These are phyloP conservation scores for Schizothecium vesticola DNA, from an alignment of 495 filamentous ascomycete species.

Conservation along the genomic window DNA sequence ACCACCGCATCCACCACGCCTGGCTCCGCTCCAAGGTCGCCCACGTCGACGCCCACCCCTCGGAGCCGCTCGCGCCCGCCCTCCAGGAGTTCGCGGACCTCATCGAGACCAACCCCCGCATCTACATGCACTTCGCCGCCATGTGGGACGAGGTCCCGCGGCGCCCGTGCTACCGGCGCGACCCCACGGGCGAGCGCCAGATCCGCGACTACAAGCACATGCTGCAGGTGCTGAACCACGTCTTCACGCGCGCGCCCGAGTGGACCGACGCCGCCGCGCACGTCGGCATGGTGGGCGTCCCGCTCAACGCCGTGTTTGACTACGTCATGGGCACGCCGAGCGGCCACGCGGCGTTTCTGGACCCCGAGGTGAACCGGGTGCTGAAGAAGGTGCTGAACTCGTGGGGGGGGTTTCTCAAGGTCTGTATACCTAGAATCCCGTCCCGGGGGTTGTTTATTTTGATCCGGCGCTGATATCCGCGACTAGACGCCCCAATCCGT, in stretches of 20 bases:
- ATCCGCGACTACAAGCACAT: conserved; percentile 62
- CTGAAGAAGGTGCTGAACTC: conserved; percentile 63
- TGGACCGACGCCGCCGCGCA: conserved; percentile 51
- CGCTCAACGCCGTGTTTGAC: conserved; percentile 64
- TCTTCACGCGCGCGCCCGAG: conserved; percentile 56
- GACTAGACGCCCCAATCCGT: conserved; percentile 49
- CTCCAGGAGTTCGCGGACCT: conserved; percentile 44
- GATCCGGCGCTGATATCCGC: too few species aligned
- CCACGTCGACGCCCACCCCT: conserved; percentile 39
- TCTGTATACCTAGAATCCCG: conserved; percentile 2
- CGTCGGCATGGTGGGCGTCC: conserved; percentile 61
- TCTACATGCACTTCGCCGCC: conserved; percentile 49
- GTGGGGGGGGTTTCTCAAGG: conserved; percentile 58
- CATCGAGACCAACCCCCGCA: conserved; percentile 42
- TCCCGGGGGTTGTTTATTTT: background rate
- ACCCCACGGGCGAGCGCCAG: conserved; percentile 55
- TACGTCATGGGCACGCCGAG: conserved; percentile 68
- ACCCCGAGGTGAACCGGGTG: conserved; percentile 60
- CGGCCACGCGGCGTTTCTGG: conserved; percentile 61
- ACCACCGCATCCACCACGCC: conserved; percentile 45
- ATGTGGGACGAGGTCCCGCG: conserved; percentile 67
- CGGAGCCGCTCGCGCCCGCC: conserved; percentile 40
- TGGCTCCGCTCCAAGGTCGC: conserved; percentile 45
- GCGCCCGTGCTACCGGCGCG: conserved; percentile 50
- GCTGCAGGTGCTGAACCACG: conserved; percentile 58